These are phyloP conservation scores for Batkoa obscura DNA, from an alignment of 371 early-diverging fungal species.

Conservation along the genomic window DNA sequence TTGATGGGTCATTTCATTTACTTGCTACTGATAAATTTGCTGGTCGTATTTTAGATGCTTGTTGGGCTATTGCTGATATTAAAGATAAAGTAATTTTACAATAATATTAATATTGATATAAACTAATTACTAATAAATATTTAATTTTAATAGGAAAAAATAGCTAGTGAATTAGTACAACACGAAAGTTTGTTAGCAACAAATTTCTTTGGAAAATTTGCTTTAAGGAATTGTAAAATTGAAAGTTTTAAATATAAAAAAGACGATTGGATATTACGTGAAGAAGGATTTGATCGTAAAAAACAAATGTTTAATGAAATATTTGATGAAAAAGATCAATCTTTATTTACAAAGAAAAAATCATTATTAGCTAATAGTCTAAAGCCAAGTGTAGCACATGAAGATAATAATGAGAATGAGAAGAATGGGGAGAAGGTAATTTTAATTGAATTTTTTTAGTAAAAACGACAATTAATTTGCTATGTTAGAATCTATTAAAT, in stretches of 20 bases:
- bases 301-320: conserved; percentile 59
- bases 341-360: no score
- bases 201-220: conserved; percentile 49
- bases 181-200: conserved; percentile 28
- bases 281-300: conserved; percentile 46
- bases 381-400: no score
- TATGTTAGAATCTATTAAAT: no score
- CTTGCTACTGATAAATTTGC: conserved; percentile 57
- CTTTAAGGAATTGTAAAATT: conserved; percentile 55
- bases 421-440: no score
- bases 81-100: conserved; percentile 47
- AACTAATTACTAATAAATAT: no score
- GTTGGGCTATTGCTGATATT: conserved; percentile 59
- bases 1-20: conserved; percentile 28
- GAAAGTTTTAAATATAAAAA: conserved; percentile 50
- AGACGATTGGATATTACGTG: conserved; percentile 51
- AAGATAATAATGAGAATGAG: no score
- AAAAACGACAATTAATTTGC: no score
- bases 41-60: conserved; percentile 54
- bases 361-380: no score
- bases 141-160: no score
- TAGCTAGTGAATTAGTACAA: conserved; percentile 42
- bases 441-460: no score
- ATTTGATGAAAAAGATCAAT: no score
- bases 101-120: no score